Percentiles rank a stretch among this genome's conserved stretches.
phyloP scores from a whole-genome alignment of 495 filamentous ascomycete species.

The Aspergillus bridgeri region DNA sequence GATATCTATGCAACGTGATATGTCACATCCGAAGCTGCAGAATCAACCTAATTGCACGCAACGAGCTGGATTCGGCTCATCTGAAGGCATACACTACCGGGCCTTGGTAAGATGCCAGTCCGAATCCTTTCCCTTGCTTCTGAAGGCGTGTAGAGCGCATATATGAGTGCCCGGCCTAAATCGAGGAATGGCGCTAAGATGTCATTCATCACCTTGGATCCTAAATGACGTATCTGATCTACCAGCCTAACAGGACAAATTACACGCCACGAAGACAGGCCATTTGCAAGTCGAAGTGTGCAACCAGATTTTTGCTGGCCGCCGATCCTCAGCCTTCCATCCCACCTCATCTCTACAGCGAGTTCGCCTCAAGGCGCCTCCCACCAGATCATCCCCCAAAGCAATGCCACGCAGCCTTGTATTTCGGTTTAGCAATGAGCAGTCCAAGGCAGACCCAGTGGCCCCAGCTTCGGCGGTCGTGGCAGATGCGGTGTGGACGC shows the following conservation, averaged over 20 bases:
- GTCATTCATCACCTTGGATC: background rate
- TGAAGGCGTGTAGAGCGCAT: too few species aligned
- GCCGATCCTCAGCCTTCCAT: background rate
- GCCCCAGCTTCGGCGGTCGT: background rate
- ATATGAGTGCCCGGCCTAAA: too few species aligned
- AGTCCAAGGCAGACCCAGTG: background rate
- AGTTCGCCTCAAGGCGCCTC: background rate
- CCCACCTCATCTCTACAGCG: background rate
- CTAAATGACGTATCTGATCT: background rate
- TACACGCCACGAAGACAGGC: background rate
- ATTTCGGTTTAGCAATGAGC: background rate
- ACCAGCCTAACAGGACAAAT: background rate
- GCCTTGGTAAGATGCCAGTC: too few species aligned
- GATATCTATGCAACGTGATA: too few species aligned
- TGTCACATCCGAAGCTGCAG: too few species aligned
- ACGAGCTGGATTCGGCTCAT: too few species aligned
- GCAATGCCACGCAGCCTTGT: background rate
- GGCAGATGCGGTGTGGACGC: background rate
- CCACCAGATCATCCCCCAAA: background rate
- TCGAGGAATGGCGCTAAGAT: background rate
- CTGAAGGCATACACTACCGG: too few species aligned
- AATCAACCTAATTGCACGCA: too few species aligned
- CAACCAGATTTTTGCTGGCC: background rate
- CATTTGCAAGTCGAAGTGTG: background rate
- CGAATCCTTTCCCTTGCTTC: too few species aligned